phyloP scores from a whole-genome alignment of 78 protist species.

The Dictyostelium discoideum region DNA sequence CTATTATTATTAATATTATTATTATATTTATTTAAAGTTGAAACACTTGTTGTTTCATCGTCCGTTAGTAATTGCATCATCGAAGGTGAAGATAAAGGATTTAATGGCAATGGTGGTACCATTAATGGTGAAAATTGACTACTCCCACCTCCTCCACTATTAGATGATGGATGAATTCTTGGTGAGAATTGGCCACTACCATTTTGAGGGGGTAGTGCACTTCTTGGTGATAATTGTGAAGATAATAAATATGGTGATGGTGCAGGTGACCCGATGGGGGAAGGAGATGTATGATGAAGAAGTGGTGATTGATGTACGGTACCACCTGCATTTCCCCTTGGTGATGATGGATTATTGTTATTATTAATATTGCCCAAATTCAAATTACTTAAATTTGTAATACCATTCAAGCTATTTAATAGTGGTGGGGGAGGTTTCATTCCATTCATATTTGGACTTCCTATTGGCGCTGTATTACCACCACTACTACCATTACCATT shows the following conservation, averaged over 20 bases:
- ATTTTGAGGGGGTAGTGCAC: neutral
- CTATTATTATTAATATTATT: neutral
- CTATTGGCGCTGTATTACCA: neutral
- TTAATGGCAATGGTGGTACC: slow-evolving; percentile 32
- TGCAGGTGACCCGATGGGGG: neutral
- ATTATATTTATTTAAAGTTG: neutral
- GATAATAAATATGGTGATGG: neutral
- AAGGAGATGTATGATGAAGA: slow-evolving; percentile 7
- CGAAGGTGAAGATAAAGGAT: neutral
- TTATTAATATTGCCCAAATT: neutral
- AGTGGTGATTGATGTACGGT: neutral
- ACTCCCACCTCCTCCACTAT: neutral
- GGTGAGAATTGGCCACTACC: neutral
- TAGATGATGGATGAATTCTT: neutral
- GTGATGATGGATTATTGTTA: neutral
- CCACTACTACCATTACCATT: neutral
- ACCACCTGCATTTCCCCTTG: neutral
- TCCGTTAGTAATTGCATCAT: neutral
- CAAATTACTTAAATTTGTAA: neutral
- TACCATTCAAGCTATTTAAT: neutral
- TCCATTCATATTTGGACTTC: slow-evolving; percentile 5
- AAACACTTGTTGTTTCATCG: neutral
- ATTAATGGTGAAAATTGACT: neutral
- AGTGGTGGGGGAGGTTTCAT: neutral
- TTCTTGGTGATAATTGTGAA: neutral